Base-by-base conservation (phyloP, 2,329 filamentous ascomycete genomes). In the Aspergillus novofumigatus region DNA sequence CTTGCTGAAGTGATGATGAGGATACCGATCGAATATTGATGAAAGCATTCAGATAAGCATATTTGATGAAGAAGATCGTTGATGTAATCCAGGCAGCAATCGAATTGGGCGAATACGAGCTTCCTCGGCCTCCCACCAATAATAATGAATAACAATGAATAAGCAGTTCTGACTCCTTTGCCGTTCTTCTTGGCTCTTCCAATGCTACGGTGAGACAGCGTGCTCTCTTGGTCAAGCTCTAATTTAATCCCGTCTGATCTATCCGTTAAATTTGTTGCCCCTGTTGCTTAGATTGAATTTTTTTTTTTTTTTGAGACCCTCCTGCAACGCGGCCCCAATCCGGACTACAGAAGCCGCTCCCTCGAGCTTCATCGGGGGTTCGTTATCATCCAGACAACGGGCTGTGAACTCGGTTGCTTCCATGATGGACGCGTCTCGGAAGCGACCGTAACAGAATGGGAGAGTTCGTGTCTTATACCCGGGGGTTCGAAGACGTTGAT, bases 361-460 rank as follows among this genome's bases (percentile, higher is more conserved):
- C 29, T 73, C 69, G 49, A 87, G 67, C 69, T 82, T 81, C 63
- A 88, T 77, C 0, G 84, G 84, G 50, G 85, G 70, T 14, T 77
- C 71, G 20, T 72, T 82, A 60, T 81, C 72, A 59, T 88, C 83
- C 53, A 88, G 70, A 56, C 83, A 83, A 17, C 76, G 78, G 11
- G 79, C 81, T 0, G 83, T 84, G 61, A 88, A 88, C 70, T 87
- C 84, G 56, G 85, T 82, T 5, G 82, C 81, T 72, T 89, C 85
- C 11, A 74, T 80, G n/a, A 85, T 80, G 66, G 88, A 88, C 0
- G 86, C 85, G 26, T 82, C 72, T 61, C 83, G 78, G 65, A 88
- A 88, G 0, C 85, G 75, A 45, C 82, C 85, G 67, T 84, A 87
- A 68, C 86, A 88, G 61, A 83, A 78, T 44, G 77, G 74, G 0